Conservation (phyloP, 148 eudicot species). For the Diospyros lotus region DNA sequence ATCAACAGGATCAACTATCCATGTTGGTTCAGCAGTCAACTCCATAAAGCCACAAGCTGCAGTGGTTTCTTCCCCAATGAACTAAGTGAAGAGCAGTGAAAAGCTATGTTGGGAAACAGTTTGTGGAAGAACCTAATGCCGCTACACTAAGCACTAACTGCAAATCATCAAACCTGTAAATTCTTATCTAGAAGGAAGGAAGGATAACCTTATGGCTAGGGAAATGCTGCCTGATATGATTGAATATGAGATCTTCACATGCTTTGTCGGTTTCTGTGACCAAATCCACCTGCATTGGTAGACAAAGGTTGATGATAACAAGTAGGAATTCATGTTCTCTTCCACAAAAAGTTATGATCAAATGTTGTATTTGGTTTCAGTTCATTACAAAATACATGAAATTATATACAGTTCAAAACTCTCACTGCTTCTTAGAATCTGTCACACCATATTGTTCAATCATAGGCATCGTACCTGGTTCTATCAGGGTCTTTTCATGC, state of each 20-base stretch:
- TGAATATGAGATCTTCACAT: slow-evolving; percentile 88
- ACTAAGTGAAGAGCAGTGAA: slow-evolving; percentile 32
- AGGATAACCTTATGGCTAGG: slow-evolving; percentile 70
- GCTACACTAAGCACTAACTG: neutral
- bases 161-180: neutral
- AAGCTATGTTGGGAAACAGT: neutral
- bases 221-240: slow-evolving; percentile 59
- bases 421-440: neutral
- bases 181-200: neutral
- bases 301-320: neutral
- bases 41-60: slow-evolving; percentile 79
- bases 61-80: slow-evolving; percentile 95
- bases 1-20: slow-evolving; percentile 98
- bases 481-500: neutral
- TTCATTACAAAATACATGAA: too few species aligned
- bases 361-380: too few species aligned
- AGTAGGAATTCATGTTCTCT: too few species aligned
- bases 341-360: too few species aligned
- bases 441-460: neutral
- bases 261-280: slow-evolving; percentile 97
- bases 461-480: neutral
- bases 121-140: neutral
- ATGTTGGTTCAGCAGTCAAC: slow-evolving; percentile 87
- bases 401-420: too few species aligned
- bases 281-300: slow-evolving; percentile 72